Percentiles rank a stretch among this genome's conserved stretches.
phyloP scores from a whole-genome alignment of 805 yeast genomes.

The Kazachstania taianensis region DNA sequence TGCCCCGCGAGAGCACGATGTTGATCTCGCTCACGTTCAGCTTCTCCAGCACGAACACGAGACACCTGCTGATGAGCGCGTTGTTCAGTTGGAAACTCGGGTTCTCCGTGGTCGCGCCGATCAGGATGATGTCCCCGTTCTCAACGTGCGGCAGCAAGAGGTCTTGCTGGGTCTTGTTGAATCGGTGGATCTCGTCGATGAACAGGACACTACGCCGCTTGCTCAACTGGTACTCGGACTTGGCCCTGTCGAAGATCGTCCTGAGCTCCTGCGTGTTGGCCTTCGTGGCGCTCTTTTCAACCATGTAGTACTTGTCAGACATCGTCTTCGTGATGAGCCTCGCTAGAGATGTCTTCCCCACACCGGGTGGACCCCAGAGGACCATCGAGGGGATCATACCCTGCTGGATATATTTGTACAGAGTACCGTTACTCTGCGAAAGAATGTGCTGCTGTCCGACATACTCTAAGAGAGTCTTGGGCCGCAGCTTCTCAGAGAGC shows the following conservation, averaged over 20 bases:
- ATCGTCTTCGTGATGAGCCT: conserved; percentile 33
- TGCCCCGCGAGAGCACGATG: conserved; percentile 47
- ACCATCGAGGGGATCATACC: conserved; percentile 76
- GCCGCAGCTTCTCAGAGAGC: conserved; percentile 77
- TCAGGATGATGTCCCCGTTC: conserved; percentile 64
- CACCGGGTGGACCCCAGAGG: conserved; percentile 94
- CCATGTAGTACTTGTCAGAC: conserved; percentile 35
- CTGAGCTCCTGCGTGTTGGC: conserved; percentile 49
- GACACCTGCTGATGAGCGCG: conserved; percentile 78
- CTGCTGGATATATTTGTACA: conserved; percentile 52
- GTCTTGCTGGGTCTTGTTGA: conserved; percentile 81
- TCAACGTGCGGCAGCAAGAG: conserved; percentile 76
- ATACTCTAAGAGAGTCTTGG: conserved; percentile 53
- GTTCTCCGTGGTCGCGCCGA: conserved; percentile 98
- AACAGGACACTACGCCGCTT: conserved; percentile 59
- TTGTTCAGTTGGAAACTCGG: conserved; percentile 74
- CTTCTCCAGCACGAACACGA: conserved; percentile 58
- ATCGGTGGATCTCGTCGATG: conserved; percentile 88
- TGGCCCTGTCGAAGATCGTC: conserved; percentile 40
- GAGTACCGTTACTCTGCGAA: conserved; percentile 47
- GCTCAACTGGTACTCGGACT: conserved; percentile 32
- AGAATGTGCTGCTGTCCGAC: conserved; percentile 81
- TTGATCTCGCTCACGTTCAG: conserved; percentile 41
- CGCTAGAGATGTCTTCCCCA: conserved; percentile 80
- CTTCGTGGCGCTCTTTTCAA: conserved; percentile 80